phyloP scores from a whole-genome alignment of 2,329 filamentous ascomycete species.

The Fusarium keratoplasticum region DNA sequence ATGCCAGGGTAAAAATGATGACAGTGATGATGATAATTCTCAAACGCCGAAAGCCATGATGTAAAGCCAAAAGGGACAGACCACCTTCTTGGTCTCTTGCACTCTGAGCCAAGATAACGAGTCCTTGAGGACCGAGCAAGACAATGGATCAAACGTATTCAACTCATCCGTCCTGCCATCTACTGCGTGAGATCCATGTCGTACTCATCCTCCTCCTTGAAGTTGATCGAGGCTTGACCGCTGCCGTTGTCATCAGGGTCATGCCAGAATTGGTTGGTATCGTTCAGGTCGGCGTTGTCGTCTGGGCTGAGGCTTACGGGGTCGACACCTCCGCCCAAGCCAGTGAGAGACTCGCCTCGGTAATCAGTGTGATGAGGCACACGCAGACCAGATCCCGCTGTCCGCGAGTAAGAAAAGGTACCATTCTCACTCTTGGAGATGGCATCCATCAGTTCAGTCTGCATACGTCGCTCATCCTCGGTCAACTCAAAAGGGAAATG shows the following conservation, averaged over 20 bases:
- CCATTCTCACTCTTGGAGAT: conserved; percentile 81
- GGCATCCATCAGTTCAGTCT: conserved; percentile 88
- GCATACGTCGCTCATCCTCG: conserved; percentile 96
- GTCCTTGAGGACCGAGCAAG: background rate
- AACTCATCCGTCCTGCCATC: background rate
- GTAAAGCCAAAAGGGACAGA: conserved; percentile 2
- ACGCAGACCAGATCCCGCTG: conserved; percentile 84
- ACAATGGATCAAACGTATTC: conserved; percentile 9
- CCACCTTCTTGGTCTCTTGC: background rate
- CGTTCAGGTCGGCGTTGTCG: conserved; percentile 60
- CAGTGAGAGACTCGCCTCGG: conserved; percentile 79
- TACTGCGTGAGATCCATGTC: conserved; percentile 76
- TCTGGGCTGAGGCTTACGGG: conserved; percentile 53
- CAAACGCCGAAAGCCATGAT: conserved; percentile 36
- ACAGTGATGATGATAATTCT: conserved; percentile 18
- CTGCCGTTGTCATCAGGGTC: conserved; percentile 79
- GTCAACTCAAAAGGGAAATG: conserved; percentile 83
- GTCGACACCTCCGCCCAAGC: conserved; percentile 52
- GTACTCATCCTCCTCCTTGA: conserved; percentile 96
- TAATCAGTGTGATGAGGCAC: conserved; percentile 95
- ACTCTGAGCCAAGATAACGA: background rate
- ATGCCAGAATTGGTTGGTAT: conserved; percentile 71
- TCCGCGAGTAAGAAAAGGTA: conserved; percentile 87
- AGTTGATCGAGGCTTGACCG: conserved; percentile 74
- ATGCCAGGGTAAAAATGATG: conserved; percentile 29